phyloP scores from a whole-genome alignment of 1,284 basidiomycete genomes.

The Ustilago xerochloae region DNA sequence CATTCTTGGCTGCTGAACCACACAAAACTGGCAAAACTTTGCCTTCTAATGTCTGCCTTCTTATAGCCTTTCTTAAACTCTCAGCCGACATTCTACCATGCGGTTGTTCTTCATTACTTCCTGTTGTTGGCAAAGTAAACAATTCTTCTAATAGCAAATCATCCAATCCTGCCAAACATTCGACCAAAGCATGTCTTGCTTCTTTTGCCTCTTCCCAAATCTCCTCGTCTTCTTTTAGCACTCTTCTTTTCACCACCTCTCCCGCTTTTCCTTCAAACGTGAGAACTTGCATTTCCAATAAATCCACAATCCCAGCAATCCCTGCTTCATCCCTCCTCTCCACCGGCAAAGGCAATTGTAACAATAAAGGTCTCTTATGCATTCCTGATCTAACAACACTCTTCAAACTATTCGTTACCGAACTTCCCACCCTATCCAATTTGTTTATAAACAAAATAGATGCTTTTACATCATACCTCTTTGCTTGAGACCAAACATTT shows the following conservation, averaged over 20 bases:
- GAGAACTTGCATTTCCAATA: slow-evolving; percentile 52
- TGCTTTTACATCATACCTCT: slow-evolving; percentile 82
- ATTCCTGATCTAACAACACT: slow-evolving; percentile 78
- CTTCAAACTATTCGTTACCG: slow-evolving; percentile 76
- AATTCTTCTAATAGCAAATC: slow-evolving; percentile 81
- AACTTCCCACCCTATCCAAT: slow-evolving; percentile 84
- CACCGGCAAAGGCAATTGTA: slow-evolving; percentile 79
- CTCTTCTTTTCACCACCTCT: slow-evolving; percentile 30
- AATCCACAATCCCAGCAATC: slow-evolving; percentile 69
- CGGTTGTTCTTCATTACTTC: slow-evolving; percentile 72
- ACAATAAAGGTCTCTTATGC: slow-evolving; percentile 78
- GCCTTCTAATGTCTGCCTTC: slow-evolving; percentile 76
- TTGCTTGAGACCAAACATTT: slow-evolving; percentile 85
- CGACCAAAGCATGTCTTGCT: slow-evolving; percentile 78
- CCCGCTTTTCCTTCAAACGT: slow-evolving; percentile 58
- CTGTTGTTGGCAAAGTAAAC: slow-evolving; percentile 68
- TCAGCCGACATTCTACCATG: slow-evolving; percentile 72
- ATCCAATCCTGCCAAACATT: slow-evolving; percentile 81
- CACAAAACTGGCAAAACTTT: slow-evolving; percentile 82
- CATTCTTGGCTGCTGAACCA: slow-evolving; percentile 82
- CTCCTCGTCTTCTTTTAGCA: slow-evolving; percentile 24
- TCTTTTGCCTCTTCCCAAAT: slow-evolving; percentile 77
- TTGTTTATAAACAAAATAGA: slow-evolving; percentile 88
- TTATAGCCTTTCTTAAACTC: slow-evolving; percentile 72
- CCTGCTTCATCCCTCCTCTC: slow-evolving; percentile 83